A percentile compares a stretch with the other conserved stretches of the same genome.
Evolutionary conservation across 805 yeast species (phyloP).

Genomic region (Nakazawaea populi): DNA sequence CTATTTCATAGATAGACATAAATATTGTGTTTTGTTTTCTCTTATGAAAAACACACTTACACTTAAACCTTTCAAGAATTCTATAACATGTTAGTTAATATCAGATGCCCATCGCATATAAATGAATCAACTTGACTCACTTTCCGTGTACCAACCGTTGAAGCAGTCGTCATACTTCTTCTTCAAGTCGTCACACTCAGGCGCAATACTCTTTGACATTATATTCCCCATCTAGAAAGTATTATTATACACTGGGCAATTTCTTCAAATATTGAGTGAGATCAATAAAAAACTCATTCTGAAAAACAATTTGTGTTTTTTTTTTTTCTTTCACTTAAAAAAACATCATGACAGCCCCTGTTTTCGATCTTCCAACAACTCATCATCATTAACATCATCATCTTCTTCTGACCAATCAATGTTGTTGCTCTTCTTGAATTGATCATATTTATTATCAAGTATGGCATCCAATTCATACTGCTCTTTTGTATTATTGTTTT

Average conservation of each 20-base stretch:
- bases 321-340: no score
- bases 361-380: no score
- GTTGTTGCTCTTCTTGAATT: constrained; percentile 7
- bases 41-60: constrained; percentile 17
- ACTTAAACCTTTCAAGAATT: constrained; percentile 58
- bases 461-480: constrained; percentile 8
- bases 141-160: constrained; percentile 92
- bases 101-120: background rate
- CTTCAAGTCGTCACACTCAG: constrained; percentile 89
- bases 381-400: background rate
- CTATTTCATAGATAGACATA: no score
- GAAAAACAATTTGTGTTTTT: no score
- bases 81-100: constrained; percentile 14
- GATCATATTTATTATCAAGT: constrained; percentile 4
- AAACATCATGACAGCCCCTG: no score
- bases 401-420: constrained; percentile 10
- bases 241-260: background rate
- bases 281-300: no score
- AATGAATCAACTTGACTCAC: constrained; percentile 24
- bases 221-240: constrained; percentile 52
- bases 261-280: background rate
- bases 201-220: constrained; percentile 89
- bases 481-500: background rate
- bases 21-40: no score
- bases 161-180: constrained; percentile 88